Percentiles rank a stretch among this genome's conserved stretches.
These are phyloP conservation scores for Chlorella vulgaris DNA, from an alignment of 139 green algal genomes.

Conservation along the genomic window DNA sequence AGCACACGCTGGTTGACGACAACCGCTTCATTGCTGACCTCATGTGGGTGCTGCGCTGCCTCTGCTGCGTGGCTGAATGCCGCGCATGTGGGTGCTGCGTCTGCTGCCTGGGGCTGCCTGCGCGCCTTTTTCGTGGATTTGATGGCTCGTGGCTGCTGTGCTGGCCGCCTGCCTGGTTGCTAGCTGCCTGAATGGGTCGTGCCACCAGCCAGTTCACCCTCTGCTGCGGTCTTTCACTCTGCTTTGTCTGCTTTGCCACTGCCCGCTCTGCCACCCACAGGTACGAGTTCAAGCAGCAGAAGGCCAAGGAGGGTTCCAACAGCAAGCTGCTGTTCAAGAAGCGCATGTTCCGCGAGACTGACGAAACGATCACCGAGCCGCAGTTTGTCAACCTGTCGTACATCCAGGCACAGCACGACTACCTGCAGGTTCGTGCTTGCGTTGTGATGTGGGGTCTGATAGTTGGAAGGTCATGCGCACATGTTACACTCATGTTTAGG, in stretches of 20 bases:
- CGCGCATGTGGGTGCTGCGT: not conserved
- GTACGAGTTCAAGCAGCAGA: conserved; percentile 77
- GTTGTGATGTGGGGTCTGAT: not conserved
- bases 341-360: conserved; percentile 92
- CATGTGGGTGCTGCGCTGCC: conserved; percentile 32
- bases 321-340: conserved; percentile 96
- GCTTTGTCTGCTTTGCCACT: not conserved
- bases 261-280: not conserved
- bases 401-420: conserved; percentile 88
- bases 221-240: not conserved
- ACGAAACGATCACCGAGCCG: conserved; percentile 94
- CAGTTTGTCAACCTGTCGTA: conserved; percentile 96
- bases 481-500: too few relatives aligned
- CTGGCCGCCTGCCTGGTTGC: not conserved
- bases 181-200: not conserved
- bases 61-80: not conserved
- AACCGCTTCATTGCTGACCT: conserved; percentile 70
- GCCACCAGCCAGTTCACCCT: not conserved
- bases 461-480: not conserved
- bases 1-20: conserved; percentile 92
- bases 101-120: not conserved
- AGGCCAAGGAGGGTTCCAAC: conserved; percentile 44
- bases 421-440: conserved; percentile 72
- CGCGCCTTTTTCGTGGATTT: too few relatives aligned
- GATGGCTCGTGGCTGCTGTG: too few relatives aligned